phyloP scores from a whole-genome alignment of 2,329 filamentous ascomycete species.

The Ceratocystis ficicola region DNA sequence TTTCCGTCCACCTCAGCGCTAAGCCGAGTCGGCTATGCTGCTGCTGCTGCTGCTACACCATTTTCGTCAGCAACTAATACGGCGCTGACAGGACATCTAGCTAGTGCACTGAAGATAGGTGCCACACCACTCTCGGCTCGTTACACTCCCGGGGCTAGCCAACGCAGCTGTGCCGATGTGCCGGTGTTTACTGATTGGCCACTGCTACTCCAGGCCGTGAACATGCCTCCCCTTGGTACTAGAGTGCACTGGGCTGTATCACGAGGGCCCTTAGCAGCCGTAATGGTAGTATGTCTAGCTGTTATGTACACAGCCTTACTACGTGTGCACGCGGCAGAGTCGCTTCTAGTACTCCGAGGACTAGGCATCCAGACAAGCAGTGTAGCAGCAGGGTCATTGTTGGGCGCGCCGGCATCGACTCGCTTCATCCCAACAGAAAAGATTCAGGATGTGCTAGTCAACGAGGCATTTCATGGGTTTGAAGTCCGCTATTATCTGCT shows the following conservation, averaged over 20 bases:
- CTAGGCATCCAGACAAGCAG: constrained; percentile 81
- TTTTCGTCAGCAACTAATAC: background rate
- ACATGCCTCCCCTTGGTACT: constrained; percentile 33
- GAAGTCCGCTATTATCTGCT: constrained; percentile 81
- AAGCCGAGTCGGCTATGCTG: background rate
- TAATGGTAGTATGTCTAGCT: constrained; percentile 30
- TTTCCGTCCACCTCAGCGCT: constrained; percentile 8
- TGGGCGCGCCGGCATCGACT: constrained; percentile 41
- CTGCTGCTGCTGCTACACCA: background rate
- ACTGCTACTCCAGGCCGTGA: constrained; percentile 29
- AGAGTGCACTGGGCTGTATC: constrained; percentile 29
- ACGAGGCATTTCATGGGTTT: constrained; percentile 88
- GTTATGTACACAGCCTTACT: constrained; percentile 35
- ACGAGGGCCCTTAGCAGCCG: constrained; percentile 30
- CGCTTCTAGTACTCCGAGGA: constrained; percentile 73
- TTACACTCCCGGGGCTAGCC: constrained; percentile 21
- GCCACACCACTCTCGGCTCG: background rate
- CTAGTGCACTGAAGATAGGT: background rate
- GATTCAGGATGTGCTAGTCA: constrained; percentile 86
- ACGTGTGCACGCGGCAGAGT: constrained; percentile 55
- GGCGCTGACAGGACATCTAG: background rate
- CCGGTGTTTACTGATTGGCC: constrained; percentile 27
- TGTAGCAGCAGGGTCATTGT: constrained; percentile 41
- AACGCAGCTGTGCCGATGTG: constrained; percentile 25
- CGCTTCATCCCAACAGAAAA: constrained; percentile 74